Evolutionary conservation across 805 yeast genomes (phyloP).

Genomic region (baker's yeast (Saccharomyces cerevisiae)): DNA sequence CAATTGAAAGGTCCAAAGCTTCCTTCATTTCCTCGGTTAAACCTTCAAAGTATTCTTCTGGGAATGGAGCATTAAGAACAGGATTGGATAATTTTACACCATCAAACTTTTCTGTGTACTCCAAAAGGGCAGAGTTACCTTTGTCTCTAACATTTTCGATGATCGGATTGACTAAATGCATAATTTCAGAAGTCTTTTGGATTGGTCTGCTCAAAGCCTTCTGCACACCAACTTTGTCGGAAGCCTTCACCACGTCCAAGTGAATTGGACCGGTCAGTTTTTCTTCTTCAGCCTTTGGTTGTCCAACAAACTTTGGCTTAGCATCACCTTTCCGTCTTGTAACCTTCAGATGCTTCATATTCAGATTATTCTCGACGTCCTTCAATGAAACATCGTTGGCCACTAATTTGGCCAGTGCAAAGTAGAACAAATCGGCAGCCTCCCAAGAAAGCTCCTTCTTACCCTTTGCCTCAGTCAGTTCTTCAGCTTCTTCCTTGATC

Average conservation of each 20-base stretch:
- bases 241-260: slow-evolving; percentile 21
- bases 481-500: slow-evolving; percentile 94
- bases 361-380: slow-evolving; percentile 80
- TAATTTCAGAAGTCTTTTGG: slow-evolving; percentile 85
- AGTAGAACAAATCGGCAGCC: slow-evolving; percentile 85
- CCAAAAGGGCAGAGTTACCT: slow-evolving; percentile 87
- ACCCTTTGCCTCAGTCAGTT: slow-evolving; percentile 72
- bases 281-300: slow-evolving; percentile 16
- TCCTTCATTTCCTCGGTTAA: slow-evolving; percentile 64
- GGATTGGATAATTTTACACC: slow-evolving; percentile 68
- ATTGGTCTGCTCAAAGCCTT: slow-evolving; percentile 85
- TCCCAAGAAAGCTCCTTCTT: slow-evolving; percentile 85
- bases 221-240: slow-evolving; percentile 36
- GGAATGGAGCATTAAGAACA: slow-evolving; percentile 80
- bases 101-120: slow-evolving; percentile 85
- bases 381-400: slow-evolving; percentile 69
- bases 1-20: slow-evolving; percentile 84
- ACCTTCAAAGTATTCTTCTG: slow-evolving; percentile 62
- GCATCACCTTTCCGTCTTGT: slow-evolving; percentile 96
- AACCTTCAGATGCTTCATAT: slow-evolving; percentile 74
- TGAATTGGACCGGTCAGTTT: slow-evolving; percentile 15
- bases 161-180: slow-evolving; percentile 88
- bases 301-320: slow-evolving; percentile 60
- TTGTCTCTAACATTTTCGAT: slow-evolving; percentile 63
- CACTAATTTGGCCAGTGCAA: slow-evolving; percentile 64